Percentiles rank a stretch among this genome's conserved stretches.
Conservation (phyloP, 768 basidiomycete genomes). For the Agaricus blazei region DNA sequence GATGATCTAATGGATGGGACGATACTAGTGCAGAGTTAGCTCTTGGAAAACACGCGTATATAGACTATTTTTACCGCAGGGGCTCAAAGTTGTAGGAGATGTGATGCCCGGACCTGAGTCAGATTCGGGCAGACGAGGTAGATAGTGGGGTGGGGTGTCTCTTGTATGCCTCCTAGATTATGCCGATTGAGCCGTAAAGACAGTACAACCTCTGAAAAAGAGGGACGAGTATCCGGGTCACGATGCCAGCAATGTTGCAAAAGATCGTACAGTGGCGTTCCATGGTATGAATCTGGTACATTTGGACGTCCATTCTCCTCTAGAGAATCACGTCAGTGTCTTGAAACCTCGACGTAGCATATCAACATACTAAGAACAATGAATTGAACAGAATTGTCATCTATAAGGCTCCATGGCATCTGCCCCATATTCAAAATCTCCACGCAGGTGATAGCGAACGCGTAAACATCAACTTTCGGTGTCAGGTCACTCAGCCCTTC, state of each 20-base stretch:
- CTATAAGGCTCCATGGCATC: constrained; percentile 51
- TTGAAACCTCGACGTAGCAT: constrained; percentile 11
- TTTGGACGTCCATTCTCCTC: constrained; percentile 47
- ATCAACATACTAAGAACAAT: constrained; percentile 45
- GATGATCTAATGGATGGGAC: background rate
- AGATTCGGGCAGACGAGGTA: constrained; percentile 1
- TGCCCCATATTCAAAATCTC: constrained; percentile 63
- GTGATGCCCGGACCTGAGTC: background rate
- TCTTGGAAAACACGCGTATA: background rate
- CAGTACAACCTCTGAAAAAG: constrained; percentile 45
- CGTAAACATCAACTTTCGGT: constrained; percentile 59
- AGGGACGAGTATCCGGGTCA: constrained; percentile 44
- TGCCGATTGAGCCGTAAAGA: constrained; percentile 44
- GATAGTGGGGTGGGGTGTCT: background rate
- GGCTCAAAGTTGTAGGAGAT: background rate
- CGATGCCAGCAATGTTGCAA: constrained; percentile 54
- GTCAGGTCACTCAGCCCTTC: constrained; percentile 42
- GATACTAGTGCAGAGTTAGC: background rate
- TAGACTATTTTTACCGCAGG: background rate
- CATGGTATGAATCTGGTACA: constrained; percentile 38
- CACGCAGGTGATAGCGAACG: constrained; percentile 64
- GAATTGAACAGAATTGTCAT: constrained; percentile 45
- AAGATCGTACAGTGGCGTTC: constrained; percentile 39
- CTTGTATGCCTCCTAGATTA: constrained; percentile 14
- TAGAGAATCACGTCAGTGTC: constrained; percentile 16